Evolutionary conservation across 2,329 filamentous ascomycete genomes (phyloP).

Genomic region (Tolypocladium endophyticum): DNA sequence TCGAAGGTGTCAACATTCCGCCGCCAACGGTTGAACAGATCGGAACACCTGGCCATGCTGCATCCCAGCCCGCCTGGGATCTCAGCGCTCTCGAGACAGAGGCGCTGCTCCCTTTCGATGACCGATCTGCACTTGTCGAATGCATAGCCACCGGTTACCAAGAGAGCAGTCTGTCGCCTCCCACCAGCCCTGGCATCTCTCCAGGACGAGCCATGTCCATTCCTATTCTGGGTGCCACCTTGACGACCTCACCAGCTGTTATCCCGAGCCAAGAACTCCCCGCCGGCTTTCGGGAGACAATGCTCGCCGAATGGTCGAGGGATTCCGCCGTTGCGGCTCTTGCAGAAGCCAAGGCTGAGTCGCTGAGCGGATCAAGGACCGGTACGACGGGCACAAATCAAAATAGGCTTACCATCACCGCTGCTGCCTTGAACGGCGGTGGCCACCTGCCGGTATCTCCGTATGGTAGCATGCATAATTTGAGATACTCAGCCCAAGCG

Average conservation of each 20-base stretch:
- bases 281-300: constrained; percentile 56
- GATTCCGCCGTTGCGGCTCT: constrained; percentile 61
- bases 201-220: constrained; percentile 55
- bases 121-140: constrained; percentile 60
- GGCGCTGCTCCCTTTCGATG: constrained; percentile 64
- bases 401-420: constrained; percentile 49
- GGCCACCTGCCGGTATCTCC: constrained; percentile 31
- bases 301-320: constrained; percentile 71
- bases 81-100: constrained; percentile 48
- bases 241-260: constrained; percentile 26
- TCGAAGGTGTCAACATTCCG: constrained; percentile 63
- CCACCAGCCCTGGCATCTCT: constrained; percentile 59
- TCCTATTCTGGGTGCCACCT: constrained; percentile 44
- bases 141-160: constrained; percentile 64
- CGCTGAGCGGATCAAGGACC: constrained; percentile 63
- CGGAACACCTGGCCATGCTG: constrained; percentile 36
- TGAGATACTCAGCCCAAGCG: constrained; percentile 34
- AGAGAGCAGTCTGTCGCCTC: constrained; percentile 49
- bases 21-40: constrained; percentile 54
- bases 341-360: constrained; percentile 60
- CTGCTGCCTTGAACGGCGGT: constrained; percentile 26
- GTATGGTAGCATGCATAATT: constrained; percentile 37
- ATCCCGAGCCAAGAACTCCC: constrained; percentile 49
- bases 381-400: constrained; percentile 44
- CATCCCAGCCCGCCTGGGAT: constrained; percentile 34